phyloP scores from a whole-genome alignment of 2,329 filamentous ascomycete species.

The Diaporthe eres region DNA sequence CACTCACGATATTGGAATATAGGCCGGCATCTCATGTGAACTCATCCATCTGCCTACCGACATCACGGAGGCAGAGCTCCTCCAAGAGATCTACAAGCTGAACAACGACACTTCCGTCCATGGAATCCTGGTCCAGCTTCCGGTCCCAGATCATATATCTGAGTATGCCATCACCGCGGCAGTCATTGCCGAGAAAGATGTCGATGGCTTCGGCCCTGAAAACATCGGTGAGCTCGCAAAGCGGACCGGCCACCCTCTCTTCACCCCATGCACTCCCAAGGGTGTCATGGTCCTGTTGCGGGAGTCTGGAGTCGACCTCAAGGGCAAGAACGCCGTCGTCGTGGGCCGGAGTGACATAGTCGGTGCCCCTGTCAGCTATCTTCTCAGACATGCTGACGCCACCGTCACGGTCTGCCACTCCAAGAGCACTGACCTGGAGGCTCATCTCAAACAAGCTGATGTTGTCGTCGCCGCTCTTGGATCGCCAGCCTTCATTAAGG shows the following conservation, averaged over 20 bases:
- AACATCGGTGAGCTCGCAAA: conserved; percentile 99
- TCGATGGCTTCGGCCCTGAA: conserved; percentile 93
- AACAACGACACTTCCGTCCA: conserved; percentile 91
- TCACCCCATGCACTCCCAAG: conserved; percentile 96
- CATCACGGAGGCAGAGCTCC: conserved; percentile 86
- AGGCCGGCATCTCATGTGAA: conserved; percentile 92
- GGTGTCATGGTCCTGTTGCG: conserved; percentile 94
- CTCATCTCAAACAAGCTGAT: conserved; percentile 86
- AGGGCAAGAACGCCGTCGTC: conserved; percentile 94
- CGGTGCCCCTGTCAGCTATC: conserved; percentile 94
- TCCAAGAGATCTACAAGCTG: conserved; percentile 83
- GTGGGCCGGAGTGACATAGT: conserved; percentile 97
- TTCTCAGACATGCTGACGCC: conserved; percentile 94
- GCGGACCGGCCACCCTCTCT: conserved; percentile 89
- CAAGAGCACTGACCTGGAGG: conserved; percentile 80
- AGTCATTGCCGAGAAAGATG: conserved; percentile 94
- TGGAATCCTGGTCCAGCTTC: conserved; percentile 94
- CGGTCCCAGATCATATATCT: conserved; percentile 88
- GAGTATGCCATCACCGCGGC: conserved; percentile 93
- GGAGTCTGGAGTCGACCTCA: conserved; percentile 85
- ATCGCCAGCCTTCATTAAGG: conserved; percentile 87
- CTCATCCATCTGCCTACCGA: conserved; percentile 86
- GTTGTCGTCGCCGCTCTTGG: conserved; percentile 95
- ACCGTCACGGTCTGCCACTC: conserved; percentile 98
- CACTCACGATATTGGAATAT: conserved; percentile 43